These are phyloP conservation scores for Phialocephala subalpina DNA, from an alignment of 2,329 filamentous ascomycete species.

Conservation along the genomic window DNA sequence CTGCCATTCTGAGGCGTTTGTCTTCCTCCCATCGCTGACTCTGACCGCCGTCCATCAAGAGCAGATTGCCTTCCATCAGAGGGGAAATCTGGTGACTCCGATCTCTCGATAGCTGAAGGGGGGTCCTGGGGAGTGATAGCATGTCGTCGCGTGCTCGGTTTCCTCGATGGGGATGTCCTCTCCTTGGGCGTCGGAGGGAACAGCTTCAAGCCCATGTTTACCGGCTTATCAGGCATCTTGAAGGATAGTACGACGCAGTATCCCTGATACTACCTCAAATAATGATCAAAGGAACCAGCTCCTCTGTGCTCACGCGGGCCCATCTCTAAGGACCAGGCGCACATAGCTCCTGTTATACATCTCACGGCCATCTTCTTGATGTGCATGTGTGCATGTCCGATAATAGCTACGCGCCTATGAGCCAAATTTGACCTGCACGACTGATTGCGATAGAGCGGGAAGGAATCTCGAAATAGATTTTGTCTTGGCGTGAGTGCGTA, in stretches of 20 bases:
- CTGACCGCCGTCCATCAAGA: constrained; percentile 32
- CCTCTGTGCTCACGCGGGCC: neutral
- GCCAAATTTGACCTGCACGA: constrained; percentile 31
- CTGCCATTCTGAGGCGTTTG: constrained; percentile 15
- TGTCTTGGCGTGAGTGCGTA: constrained; percentile 11
- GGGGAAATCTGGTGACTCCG: constrained; percentile 36
- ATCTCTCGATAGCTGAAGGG: constrained; percentile 34
- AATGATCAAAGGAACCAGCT: constrained; percentile 22
- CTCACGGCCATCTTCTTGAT: constrained; percentile 15
- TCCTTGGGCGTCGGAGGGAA: constrained; percentile 45
- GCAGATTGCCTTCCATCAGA: constrained; percentile 35
- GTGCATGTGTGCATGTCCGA: constrained; percentile 15
- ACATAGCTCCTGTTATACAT: constrained; percentile 20
- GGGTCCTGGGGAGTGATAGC: constrained; percentile 34
- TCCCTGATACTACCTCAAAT: constrained; percentile 31
- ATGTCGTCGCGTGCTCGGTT: constrained; percentile 39
- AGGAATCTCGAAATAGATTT: constrained; percentile 34
- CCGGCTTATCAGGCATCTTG: constrained; percentile 39
- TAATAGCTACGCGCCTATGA: constrained; percentile 32
- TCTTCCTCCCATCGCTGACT: constrained; percentile 32
- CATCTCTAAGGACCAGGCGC: constrained; percentile 7
- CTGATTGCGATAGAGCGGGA: constrained; percentile 31
- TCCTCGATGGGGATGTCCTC: constrained; percentile 38
- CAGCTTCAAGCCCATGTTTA: constrained; percentile 42
- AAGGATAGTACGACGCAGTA: constrained; percentile 25